phyloP scores from a whole-genome alignment of 331 rosid species.

The Cucumis variabilis region DNA sequence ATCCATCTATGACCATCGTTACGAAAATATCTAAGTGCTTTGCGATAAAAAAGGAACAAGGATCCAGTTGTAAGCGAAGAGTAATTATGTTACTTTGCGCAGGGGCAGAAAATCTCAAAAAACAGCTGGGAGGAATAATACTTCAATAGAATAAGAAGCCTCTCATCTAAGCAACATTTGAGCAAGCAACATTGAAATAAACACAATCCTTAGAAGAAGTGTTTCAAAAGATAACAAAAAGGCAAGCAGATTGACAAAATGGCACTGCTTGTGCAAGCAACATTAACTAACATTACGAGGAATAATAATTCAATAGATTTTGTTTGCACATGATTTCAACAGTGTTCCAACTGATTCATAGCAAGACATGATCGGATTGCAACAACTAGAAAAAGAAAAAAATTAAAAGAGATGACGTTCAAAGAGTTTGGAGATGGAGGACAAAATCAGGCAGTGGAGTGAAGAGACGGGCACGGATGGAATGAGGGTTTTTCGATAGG shows the following conservation, averaged over 20 bases:
- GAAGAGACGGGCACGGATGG: too few species aligned
- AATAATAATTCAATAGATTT: too few species aligned
- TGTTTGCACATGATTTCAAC: background rate
- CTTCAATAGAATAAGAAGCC: background rate
- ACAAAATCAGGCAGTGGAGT: too few species aligned
- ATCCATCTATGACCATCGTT: constrained; percentile 88
- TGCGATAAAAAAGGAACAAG: constrained; percentile 74
- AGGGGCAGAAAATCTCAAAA: constrained; percentile 27
- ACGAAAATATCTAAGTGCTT: constrained; percentile 76
- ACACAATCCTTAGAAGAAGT: background rate
- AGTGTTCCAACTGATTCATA: constrained; percentile 9
- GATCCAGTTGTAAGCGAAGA: constrained; percentile 65
- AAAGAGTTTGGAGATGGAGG: too few species aligned
- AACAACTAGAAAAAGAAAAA: background rate
- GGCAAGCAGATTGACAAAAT: background rate
- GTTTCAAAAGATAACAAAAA: background rate
- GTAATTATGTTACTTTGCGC: constrained; percentile 21
- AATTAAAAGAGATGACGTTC: too few species aligned
- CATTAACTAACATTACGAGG: background rate
- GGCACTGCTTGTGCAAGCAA: background rate
- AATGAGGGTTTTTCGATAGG: too few species aligned
- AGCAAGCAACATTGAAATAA: background rate
- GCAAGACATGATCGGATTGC: constrained; percentile 12
- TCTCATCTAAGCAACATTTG: constrained; percentile 1
- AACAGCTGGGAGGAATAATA: background rate